A percentile compares a stretch with the other conserved stretches of the same genome.
These are phyloP conservation scores for Coniferiporia weirii DNA, from an alignment of 1,284 basidiomycete genomes.

Conservation along the genomic window DNA sequence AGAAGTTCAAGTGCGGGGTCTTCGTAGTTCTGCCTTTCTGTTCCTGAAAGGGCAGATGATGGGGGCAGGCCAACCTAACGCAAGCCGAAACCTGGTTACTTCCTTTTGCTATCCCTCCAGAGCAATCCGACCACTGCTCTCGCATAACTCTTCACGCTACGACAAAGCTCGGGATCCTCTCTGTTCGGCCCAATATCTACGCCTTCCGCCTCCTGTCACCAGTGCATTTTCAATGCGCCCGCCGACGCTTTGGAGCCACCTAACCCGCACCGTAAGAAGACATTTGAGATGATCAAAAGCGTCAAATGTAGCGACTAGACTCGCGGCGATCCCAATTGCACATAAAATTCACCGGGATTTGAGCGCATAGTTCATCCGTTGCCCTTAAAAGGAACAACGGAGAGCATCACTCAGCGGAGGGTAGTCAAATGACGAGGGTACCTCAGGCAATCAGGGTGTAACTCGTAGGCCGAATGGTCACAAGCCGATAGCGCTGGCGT, in stretches of 20 bases:
- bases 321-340: constrained; percentile 13
- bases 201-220: constrained; percentile 3
- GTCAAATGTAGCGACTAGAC: constrained; percentile 4
- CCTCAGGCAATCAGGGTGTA: background rate
- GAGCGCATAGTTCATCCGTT: background rate
- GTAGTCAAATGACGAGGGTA: constrained; percentile 3
- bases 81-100: background rate
- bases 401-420: background rate
- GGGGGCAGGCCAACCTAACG: background rate
- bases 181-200: constrained; percentile 5
- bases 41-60: constrained; percentile 1
- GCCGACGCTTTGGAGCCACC: constrained; percentile 15
- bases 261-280: background rate
- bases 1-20: background rate
- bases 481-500: too few species aligned
- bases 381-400: background rate
- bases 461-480: background rate
- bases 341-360: constrained; percentile 16
- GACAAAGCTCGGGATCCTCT: constrained; percentile 1
- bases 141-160: background rate
- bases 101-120: background rate
- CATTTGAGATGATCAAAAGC: constrained; percentile 1
- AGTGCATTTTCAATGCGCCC: constrained; percentile 10
- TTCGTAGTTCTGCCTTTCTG: constrained; percentile 8
- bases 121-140: background rate